Base-by-base conservation (phyloP, 805 yeast species). In the Henningerozyma blattae region DNA sequence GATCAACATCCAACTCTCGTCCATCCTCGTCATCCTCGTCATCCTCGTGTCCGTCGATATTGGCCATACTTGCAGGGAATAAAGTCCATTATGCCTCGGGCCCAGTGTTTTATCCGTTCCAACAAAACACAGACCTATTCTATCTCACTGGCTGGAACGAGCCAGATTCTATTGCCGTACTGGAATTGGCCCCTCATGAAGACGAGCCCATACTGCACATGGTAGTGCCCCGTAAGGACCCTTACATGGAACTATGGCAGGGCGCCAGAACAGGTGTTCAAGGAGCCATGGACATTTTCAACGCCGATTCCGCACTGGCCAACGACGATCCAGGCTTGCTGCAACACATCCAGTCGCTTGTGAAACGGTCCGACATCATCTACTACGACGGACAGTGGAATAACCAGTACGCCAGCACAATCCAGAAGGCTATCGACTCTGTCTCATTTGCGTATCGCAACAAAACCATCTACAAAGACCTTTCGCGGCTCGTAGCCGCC, bases 111-210 rank as follows among this genome's bases (percentile, higher is more conserved):
- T 77, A 87, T 51, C 80, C 81, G 26, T 91, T 91, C 52, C 93
- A 89, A 50, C 99, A 91, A 59, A 80, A 87, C 51, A 89, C 82
- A 34, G 86, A 91, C 52, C 64, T 91, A 15, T 87, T 62, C 57
- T 89, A 89, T 54, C 57, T 89, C 39, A 79, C 94, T 2, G 97
- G 97, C 3, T 86, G 93, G 84, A 69, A 82, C 40, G 96, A 87
- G 50, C 95, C 96, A 3, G 78, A 82, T 43, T 73, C 93, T 0
- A 70, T 77, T 40, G 70, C 73, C 41, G 54, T 78, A 8, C 56
- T 84, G 30, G 93, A 81, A 44, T 77, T 75, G 44, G 70, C 75
- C 28, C 58, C 62, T 24, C 64, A 65, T 34, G 58, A 67, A n/a
- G 71, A 68, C 18, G 71, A 74, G 33, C 64, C 72, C 24, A 53